Conservation (phyloP, 305 asterid species). For the Solanum hybrid region DNA sequence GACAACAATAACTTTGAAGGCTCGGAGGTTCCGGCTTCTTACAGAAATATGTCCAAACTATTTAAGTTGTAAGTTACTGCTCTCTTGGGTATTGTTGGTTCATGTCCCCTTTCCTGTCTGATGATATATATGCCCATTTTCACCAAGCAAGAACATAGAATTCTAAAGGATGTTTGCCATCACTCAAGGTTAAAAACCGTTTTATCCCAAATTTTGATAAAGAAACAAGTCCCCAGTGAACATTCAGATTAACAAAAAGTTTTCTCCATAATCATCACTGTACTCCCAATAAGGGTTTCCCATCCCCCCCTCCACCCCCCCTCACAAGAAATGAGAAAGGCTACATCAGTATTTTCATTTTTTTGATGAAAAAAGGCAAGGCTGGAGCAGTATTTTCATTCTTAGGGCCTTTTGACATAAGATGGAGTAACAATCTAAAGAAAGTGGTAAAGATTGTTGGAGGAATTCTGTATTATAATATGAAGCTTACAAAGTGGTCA, state of each 20-base stretch:
- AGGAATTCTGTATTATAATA: no score
- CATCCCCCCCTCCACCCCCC: not conserved
- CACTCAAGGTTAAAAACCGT: not conserved
- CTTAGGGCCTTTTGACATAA: no score
- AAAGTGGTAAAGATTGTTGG: no score
- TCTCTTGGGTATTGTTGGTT: not conserved
- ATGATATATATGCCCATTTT: not conserved
- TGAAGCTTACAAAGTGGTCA: no score
- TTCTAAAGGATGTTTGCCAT: not conserved
- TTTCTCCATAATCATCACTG: not conserved
- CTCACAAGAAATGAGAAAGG: no score
- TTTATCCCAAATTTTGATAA: not conserved
- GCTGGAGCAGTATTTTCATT: no score
- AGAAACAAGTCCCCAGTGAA: not conserved
- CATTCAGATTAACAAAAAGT: not conserved
- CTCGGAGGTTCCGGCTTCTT: conserved; percentile 38
- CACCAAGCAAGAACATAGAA: not conserved
- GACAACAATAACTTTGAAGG: conserved; percentile 63
- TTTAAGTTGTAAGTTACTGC: conserved; percentile 29
- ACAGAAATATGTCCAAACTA: conserved; percentile 30
- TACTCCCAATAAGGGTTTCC: not conserved
- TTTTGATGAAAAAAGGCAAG: no score
- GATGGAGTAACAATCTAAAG: no score
- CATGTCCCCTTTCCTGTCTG: not conserved
- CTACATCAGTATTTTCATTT: no score